These are phyloP conservation scores for Fraxinus paxiana DNA, from an alignment of 305 asterid genomes.

Conservation along the genomic window DNA sequence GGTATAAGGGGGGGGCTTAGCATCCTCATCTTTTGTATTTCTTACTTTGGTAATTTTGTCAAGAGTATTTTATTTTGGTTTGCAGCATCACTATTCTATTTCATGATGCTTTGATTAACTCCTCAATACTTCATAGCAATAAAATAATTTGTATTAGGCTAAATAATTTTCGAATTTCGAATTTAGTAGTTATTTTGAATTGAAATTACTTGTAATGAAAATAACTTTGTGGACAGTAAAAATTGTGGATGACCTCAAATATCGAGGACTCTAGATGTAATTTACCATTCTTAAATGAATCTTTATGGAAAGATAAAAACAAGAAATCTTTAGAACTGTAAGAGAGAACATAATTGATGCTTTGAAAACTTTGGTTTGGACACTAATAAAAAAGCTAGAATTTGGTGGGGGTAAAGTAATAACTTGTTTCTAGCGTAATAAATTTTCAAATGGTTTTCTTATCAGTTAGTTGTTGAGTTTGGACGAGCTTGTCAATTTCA, in stretches of 20 bases:
- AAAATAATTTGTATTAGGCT: not conserved
- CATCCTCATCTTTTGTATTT: not conserved
- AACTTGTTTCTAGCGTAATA: not conserved
- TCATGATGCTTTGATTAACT: not conserved
- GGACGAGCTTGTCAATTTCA: not conserved
- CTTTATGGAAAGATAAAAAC: not conserved
- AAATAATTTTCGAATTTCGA: not conserved
- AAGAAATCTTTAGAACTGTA: not conserved
- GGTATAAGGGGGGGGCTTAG: not conserved
- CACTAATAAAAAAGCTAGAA: not conserved
- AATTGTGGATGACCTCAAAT: not conserved
- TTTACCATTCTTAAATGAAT: not conserved
- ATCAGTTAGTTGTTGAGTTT: not conserved
- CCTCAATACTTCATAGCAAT: not conserved
- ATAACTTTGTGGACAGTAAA: too few species aligned
- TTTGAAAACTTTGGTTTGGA: not conserved
- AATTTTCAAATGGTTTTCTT: not conserved
- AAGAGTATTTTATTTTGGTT: not conserved
- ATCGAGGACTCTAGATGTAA: not conserved
- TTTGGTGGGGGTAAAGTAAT: not conserved
- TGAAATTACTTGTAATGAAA: not conserved
- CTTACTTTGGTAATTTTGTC: not conserved
- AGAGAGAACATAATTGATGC: not conserved
- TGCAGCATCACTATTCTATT: not conserved
- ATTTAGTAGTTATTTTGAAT: not conserved